These are phyloP conservation scores for Chalaropsis ovoidea DNA, from an alignment of 2,329 filamentous ascomycete genomes.

Conservation along the genomic window DNA sequence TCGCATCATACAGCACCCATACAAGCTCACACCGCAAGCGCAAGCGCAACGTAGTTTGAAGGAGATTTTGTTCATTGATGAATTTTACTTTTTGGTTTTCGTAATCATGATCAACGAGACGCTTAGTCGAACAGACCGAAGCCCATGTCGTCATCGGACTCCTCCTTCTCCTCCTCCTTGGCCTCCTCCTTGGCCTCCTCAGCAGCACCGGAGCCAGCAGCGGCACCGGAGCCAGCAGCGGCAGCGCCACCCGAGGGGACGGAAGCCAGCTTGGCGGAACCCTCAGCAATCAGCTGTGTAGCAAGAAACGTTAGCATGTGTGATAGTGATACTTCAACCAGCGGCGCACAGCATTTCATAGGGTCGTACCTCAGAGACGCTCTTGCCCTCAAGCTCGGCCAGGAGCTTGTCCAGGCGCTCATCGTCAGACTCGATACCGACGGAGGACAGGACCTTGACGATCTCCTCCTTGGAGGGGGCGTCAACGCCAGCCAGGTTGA, in stretches of 20 bases:
- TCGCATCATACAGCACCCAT: background rate
- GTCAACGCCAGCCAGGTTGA: slow-evolving; percentile 85
- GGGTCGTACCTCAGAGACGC: slow-evolving; percentile 73
- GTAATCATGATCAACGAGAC: slow-evolving; percentile 28
- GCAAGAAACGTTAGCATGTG: slow-evolving; percentile 26
- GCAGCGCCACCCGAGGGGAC: slow-evolving; percentile 85
- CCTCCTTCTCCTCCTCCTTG: slow-evolving; percentile 64
- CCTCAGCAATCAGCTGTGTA: slow-evolving; percentile 77
- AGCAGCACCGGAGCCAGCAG: slow-evolving; percentile 55
- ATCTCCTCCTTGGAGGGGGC: slow-evolving; percentile 76
- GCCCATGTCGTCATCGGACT: slow-evolving; percentile 33
- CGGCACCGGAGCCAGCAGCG: slow-evolving; percentile 58
- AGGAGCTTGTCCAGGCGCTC: slow-evolving; percentile 81
- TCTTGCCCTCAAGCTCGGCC: slow-evolving; percentile 82
- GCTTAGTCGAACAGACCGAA: slow-evolving; percentile 66
- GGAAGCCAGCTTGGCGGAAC: slow-evolving; percentile 88
- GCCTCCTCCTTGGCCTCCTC: slow-evolving; percentile 54
- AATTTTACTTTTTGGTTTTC: slow-evolving; percentile 26
- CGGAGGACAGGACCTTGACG: slow-evolving; percentile 79
- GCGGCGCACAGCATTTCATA: background rate
- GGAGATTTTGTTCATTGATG: slow-evolving; percentile 22
- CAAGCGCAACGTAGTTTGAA: background rate
- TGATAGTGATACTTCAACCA: background rate
- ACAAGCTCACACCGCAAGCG: too few species aligned
- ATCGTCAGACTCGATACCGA: slow-evolving; percentile 86